Base-by-base conservation (phyloP, 257 asterid species). In the Nicotiana knightiana region DNA sequence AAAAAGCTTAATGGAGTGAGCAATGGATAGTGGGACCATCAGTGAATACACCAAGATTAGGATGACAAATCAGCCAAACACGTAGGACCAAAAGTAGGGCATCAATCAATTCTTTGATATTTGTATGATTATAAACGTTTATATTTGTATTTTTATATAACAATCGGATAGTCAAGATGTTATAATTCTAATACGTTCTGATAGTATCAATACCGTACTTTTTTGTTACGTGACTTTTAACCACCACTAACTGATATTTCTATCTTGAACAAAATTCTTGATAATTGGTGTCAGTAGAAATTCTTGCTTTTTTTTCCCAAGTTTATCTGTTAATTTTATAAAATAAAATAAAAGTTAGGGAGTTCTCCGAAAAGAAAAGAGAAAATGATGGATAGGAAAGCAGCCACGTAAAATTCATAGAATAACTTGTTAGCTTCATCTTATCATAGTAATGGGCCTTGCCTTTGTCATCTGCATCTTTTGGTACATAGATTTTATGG, bases 41-140 rank as follows among this genome's bases (percentile, higher is more conserved):
- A 9, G 11, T 1, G 1, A 24, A 48, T 26, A 15, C 12, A 73
- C 43, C 62, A 48, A 73, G 62, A 73, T 26, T 13, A 73, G 79
- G 79, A 73, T 48, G 62, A 48, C 62, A 73, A 73, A 73, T 48
- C 79, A 48, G 62, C 79, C 59, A 21, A 21, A 24, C 78, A 71
- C 21, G 78, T 71, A 46, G 61, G 78, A 70, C 78, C 78, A 70
- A 70, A 43, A 21, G 21, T 11, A 11, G 21, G 78, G 37, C 61
- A 71, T 58, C 35, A n/a, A 43, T 21, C 12, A n/a, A 10, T 21
- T 6, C 28, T 2, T 43, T 0, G 0, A 62, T 24, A 3, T 62
- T 4, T 9, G 24, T n/a, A 18, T 37, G 32, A 8, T 68, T 18
- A 18, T 68, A 26, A 18, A 17, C 10, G 8, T 1, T 9, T 39